A percentile compares a stretch with the other conserved stretches of the same genome.
These are phyloP conservation scores for Candida coquimbonensis DNA, from an alignment of 805 yeast species.

Conservation along the genomic window DNA sequence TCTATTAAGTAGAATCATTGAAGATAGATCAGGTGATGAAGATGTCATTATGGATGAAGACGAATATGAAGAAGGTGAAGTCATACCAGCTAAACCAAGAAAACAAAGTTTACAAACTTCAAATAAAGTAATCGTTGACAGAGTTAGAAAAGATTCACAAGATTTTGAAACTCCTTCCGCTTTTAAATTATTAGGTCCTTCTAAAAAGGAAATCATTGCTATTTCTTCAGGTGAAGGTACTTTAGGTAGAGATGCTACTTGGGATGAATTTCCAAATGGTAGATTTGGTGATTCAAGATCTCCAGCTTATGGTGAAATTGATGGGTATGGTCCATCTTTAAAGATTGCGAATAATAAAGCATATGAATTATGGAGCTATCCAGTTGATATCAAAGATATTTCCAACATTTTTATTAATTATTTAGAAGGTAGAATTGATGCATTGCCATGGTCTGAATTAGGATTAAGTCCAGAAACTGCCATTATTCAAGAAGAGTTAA, in stretches of 20 bases:
- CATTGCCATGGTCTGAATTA: conserved; percentile 88
- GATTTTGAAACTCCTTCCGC: conserved; percentile 18
- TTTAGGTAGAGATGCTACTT: conserved; percentile 81
- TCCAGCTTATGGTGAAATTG: conserved; percentile 97
- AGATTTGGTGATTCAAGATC: conserved; percentile 92
- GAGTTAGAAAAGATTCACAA: conserved; percentile 19
- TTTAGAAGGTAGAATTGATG: conserved; percentile 65
- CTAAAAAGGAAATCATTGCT: conserved; percentile 57
- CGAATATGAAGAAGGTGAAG: conserved; percentile 3
- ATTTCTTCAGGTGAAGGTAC: conserved; percentile 82
- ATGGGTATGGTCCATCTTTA: conserved; percentile 91
- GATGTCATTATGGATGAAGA: conserved; percentile 27
- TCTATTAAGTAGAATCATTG: conserved; percentile 42
- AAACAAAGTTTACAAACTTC: conserved; percentile 27
- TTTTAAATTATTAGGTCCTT: conserved; percentile 26
- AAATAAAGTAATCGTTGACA: conserved; percentile 33
- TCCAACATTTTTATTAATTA: conserved; percentile 63
- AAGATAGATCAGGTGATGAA: conserved; percentile 34
- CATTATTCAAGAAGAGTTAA: conserved; percentile 83
- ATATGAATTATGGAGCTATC: conserved; percentile 73
- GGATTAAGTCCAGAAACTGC: conserved; percentile 87
- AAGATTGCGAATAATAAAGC: conserved; percentile 68
- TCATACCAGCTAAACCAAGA: conserved; percentile 5
- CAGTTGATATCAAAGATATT: conserved; percentile 52
- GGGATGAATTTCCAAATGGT: conserved; percentile 98